Conservation (phyloP, 2,329 filamentous ascomycete genomes). For the Immersiporthe knoxdaviesiana region DNA sequence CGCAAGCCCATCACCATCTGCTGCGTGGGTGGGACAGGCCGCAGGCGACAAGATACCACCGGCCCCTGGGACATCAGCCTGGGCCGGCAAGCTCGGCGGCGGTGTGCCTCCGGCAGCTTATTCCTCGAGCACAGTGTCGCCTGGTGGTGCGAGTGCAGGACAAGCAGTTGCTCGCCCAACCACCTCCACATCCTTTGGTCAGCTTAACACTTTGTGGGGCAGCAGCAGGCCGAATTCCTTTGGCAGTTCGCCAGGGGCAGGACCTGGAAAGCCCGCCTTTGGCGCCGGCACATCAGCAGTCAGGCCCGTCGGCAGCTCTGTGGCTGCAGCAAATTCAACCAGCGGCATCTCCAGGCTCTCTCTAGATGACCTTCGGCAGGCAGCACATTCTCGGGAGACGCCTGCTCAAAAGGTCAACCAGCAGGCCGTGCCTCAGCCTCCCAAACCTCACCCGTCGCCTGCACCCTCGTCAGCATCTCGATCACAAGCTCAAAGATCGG, state of each 20-base stretch:
- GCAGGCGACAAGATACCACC: conserved; percentile 19
- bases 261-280: background rate
- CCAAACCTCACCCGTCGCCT: background rate
- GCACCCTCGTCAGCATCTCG: background rate
- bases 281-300: background rate
- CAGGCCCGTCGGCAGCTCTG: background rate
- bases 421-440: background rate
- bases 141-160: too few relatives aligned
- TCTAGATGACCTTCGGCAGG: conserved; percentile 2
- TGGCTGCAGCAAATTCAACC: conserved; percentile 6
- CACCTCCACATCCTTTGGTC: background rate
- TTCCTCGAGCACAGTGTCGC: too few relatives aligned
- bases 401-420: background rate
- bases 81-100: conserved; percentile 7
- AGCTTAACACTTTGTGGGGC: background rate
- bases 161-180: background rate
- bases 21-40: conserved; percentile 15
- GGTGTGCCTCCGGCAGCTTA: background rate
- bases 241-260: background rate
- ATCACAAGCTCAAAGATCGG: background rate
- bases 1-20: conserved; percentile 5
- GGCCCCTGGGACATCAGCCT: conserved; percentile 22
- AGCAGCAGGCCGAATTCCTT: background rate
- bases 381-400: background rate
- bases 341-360: background rate